Evolutionary conservation across 352 stramenopile genomes (phyloP).

Genomic region (Phytopythium delawarense): DNA sequence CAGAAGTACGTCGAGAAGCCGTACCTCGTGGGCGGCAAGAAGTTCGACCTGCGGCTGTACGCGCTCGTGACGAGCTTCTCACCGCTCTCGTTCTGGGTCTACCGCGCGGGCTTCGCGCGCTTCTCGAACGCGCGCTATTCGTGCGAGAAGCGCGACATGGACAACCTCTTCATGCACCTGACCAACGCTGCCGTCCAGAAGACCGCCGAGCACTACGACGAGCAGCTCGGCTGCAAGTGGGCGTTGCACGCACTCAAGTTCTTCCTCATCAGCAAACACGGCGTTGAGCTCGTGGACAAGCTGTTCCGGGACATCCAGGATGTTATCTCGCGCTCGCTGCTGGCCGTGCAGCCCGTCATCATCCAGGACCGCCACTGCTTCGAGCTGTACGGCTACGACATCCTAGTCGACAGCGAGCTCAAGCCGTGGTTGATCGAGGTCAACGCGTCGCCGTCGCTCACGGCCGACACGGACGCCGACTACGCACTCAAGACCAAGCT

Average conservation of each 20-base stretch:
- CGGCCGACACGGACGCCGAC: constrained; percentile 89
- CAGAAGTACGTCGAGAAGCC: constrained; percentile 93
- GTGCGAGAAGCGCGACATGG: constrained; percentile 83
- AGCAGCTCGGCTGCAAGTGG: constrained; percentile 90
- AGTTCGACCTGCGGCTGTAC: constrained; percentile 94
- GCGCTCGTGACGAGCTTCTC: constrained; percentile 90
- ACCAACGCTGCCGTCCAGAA: constrained; percentile 96
- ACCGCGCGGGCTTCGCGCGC: constrained; percentile 87
- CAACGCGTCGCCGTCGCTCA: constrained; percentile 90
- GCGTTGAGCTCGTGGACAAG: constrained; percentile 70
- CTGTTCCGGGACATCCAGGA: constrained; percentile 90
- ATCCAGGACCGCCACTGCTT: constrained; percentile 96
- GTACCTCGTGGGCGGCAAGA: constrained; percentile 93
- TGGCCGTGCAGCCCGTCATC: constrained; percentile 91
- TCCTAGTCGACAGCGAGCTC: constrained; percentile 90
- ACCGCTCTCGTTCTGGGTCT: constrained; percentile 91
- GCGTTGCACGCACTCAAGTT: constrained; percentile 89
- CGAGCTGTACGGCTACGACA: constrained; percentile 92
- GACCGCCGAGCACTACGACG: constrained; percentile 92
- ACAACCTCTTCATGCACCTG: constrained; percentile 91
- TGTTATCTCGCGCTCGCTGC: constrained; percentile 81
- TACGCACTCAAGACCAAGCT: constrained; percentile 93
- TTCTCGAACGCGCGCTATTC: constrained; percentile 91
- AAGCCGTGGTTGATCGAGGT: constrained; percentile 93
- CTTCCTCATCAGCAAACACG: constrained; percentile 87